Percentiles rank a stretch among this genome's conserved stretches.
phyloP scores from a whole-genome alignment of 495 filamentous ascomycete species.

The Xylaria intraflava region DNA sequence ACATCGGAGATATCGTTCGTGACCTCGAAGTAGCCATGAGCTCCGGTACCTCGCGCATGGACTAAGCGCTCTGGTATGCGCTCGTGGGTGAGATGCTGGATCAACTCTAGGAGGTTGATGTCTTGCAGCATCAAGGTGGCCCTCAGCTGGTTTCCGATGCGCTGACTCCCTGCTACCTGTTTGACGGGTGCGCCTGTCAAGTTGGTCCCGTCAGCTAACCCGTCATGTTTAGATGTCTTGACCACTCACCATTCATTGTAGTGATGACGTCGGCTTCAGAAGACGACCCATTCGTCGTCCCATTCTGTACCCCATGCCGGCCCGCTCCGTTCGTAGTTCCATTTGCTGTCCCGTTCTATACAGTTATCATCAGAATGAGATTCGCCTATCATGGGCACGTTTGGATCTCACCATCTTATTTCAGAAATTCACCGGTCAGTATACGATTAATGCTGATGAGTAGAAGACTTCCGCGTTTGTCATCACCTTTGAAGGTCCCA shows the following conservation, averaged over 20 bases:
- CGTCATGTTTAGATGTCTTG: not conserved
- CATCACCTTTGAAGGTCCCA: too few relatives aligned
- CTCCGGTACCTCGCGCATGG: slow-evolving; percentile 56
- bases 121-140: slow-evolving; percentile 12
- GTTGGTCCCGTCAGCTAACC: not conserved
- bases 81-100: slow-evolving; percentile 61
- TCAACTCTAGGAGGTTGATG: slow-evolving; percentile 48
- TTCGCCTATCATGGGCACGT: too few relatives aligned
- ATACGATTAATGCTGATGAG: too few relatives aligned
- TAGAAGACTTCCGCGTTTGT: too few relatives aligned
- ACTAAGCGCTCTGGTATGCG: slow-evolving; percentile 53
- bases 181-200: slow-evolving; percentile 8
- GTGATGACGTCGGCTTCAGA: not conserved
- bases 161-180: slow-evolving; percentile 2
- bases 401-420: too few relatives aligned
- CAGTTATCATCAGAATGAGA: too few relatives aligned
- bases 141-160: slow-evolving; percentile 10
- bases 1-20: slow-evolving; percentile 50
- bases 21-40: slow-evolving; percentile 55
- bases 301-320: not conserved
- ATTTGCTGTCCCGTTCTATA: too few relatives aligned
- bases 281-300: not conserved
- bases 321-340: too few relatives aligned
- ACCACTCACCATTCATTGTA: slow-evolving; percentile 4
- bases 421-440: too few relatives aligned